A percentile compares a stretch with the other conserved stretches of the same genome.
These are phyloP conservation scores for Datisca glomerata DNA, from an alignment of 306 rosid species.

Conservation along the genomic window DNA sequence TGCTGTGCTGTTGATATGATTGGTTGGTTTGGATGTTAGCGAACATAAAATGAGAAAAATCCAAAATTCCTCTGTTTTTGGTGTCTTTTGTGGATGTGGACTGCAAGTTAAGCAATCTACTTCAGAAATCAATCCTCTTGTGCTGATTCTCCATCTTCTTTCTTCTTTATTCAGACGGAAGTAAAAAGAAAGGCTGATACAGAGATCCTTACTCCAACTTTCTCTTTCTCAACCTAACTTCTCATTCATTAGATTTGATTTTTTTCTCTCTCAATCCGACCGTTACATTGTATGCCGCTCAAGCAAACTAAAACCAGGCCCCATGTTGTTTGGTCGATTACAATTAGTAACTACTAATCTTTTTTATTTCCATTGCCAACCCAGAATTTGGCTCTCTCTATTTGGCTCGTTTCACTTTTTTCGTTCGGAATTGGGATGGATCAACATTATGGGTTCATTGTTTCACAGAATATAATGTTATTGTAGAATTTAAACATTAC, in stretches of 20 bases:
- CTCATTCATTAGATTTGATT: conserved; percentile 3
- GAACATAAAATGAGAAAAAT: neutral
- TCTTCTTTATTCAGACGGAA: conserved; percentile 22
- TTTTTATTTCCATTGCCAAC: too few species aligned
- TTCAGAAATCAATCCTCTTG: conserved; percentile 10
- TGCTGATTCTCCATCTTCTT: conserved; percentile 8
- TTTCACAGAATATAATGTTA: too few species aligned
- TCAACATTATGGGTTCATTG: too few species aligned
- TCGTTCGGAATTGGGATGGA: too few species aligned
- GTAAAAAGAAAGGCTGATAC: conserved; percentile 4
- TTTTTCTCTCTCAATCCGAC: conserved; percentile 15
- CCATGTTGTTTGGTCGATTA: conserved; percentile 8
- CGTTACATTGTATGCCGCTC: conserved; percentile 33
- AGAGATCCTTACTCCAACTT: conserved; percentile 10
- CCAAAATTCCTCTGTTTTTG: neutral
- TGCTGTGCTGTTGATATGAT: neutral
- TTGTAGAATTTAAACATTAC: too few species aligned
- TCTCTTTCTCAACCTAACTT: conserved; percentile 33
- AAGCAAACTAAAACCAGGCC: conserved; percentile 22
- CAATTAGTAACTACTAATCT: too few species aligned
- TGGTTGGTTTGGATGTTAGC: conserved; percentile 4
- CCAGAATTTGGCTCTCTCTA: too few species aligned
- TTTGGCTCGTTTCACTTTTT: too few species aligned
- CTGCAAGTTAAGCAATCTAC: conserved; percentile 34
- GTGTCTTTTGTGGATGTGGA: conserved; percentile 10